phyloP scores from a whole-genome alignment of 768 basidiomycete species.

The Tylopilus subfusipes region DNA sequence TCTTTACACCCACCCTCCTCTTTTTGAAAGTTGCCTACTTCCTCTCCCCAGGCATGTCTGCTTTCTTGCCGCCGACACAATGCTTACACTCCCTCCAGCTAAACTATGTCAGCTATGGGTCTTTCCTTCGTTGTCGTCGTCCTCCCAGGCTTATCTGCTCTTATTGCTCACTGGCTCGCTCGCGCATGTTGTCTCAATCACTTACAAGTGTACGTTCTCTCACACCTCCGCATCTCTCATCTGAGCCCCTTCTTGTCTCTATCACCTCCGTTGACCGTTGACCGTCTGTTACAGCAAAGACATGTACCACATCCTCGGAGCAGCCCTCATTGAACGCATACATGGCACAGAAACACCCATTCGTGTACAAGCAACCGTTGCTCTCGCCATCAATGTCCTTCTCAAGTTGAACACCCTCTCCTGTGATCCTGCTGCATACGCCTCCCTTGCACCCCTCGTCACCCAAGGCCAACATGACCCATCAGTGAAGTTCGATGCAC shows the following conservation, averaged over 20 bases:
- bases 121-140: no score
- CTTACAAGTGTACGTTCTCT: no score
- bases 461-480: neutral
- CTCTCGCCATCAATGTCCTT: slow-evolving; percentile 65
- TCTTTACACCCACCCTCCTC: no score
- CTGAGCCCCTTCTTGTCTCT: neutral
- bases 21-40: no score
- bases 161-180: no score
- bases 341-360: slow-evolving; percentile 76
- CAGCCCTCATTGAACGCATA: slow-evolving; percentile 64
- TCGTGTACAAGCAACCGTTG: slow-evolving; percentile 75
- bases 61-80: no score
- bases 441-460: slow-evolving; percentile 2
- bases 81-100: no score
- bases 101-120: no score
- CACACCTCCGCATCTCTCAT: no score
- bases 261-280: neutral
- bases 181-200: no score
- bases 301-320: slow-evolving; percentile 59
- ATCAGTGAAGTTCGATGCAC: slow-evolving; percentile 84
- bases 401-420: slow-evolving; percentile 62
- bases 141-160: no score
- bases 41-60: no score
- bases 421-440: slow-evolving; percentile 76
- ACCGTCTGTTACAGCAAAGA: slow-evolving; percentile 56